A percentile compares a stretch with the other conserved stretches of the same genome.
Conservation (phyloP, 1,284 basidiomycete species). For the Puccinia horiana region DNA sequence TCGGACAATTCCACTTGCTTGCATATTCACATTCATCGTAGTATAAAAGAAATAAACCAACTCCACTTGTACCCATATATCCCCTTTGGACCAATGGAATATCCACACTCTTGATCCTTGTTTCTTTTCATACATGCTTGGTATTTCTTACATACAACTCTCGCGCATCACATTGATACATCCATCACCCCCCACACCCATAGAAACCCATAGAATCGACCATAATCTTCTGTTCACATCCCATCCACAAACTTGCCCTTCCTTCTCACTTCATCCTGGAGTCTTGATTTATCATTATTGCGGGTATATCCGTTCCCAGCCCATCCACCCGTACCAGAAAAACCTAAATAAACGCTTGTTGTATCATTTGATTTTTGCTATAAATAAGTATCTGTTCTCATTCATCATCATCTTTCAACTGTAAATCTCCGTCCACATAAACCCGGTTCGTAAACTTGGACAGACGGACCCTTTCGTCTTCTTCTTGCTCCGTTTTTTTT, state of each 20-base stretch:
- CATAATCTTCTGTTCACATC: not conserved
- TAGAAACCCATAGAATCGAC: not conserved
- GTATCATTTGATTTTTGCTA: not conserved
- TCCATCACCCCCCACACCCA: not conserved
- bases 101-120: not conserved
- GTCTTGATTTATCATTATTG: not conserved
- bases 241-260: not conserved
- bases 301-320: not conserved
- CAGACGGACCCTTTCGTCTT: no score
- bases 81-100: not conserved
- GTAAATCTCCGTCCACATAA: no score
- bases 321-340: not conserved
- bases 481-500: not conserved
- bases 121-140: not conserved
- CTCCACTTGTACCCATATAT: not conserved
- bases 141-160: not conserved
- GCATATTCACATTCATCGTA: not conserved
- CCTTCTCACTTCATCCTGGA: not conserved
- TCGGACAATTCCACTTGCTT: not conserved
- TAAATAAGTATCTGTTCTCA: no score
- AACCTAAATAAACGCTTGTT: not conserved
- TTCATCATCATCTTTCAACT: no score
- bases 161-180: no score
- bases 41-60: not conserved
- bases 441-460: no score